phyloP scores from a whole-genome alignment of 805 yeast species.

The Grigorovia humatica region DNA sequence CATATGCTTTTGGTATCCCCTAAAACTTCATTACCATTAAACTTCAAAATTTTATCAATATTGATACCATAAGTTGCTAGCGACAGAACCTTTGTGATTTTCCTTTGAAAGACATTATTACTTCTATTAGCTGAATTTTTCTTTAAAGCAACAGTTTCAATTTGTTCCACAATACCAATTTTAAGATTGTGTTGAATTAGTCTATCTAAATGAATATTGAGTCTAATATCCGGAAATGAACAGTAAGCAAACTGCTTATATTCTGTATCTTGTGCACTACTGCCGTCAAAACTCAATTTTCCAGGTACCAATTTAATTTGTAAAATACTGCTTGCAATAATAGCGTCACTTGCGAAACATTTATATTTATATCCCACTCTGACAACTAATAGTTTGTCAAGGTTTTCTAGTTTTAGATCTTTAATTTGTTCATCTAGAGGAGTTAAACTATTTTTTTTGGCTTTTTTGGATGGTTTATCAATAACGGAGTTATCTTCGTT shows the following conservation, averaged over 20 bases:
- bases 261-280: conserved; percentile 38
- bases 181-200: conserved; percentile 62
- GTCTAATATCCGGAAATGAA: conserved; percentile 68
- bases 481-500: neutral
- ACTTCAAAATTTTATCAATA: conserved; percentile 35
- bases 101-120: conserved; percentile 51
- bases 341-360: conserved; percentile 80
- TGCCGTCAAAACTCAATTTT: conserved; percentile 41
- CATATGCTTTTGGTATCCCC: conserved; percentile 25
- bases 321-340: conserved; percentile 50
- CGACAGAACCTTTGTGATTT: conserved; percentile 64
- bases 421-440: conserved; percentile 76
- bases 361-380: conserved; percentile 91
- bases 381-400: conserved; percentile 64
- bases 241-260: conserved; percentile 67
- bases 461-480: neutral
- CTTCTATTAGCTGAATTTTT: conserved; percentile 38
- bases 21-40: conserved; percentile 27
- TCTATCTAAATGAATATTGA: conserved; percentile 68
- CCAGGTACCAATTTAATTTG: conserved; percentile 71
- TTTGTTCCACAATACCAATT: conserved; percentile 80
- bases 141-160: conserved; percentile 71
- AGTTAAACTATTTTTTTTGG: conserved; percentile 32
- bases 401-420: conserved; percentile 48
- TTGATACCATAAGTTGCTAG: conserved; percentile 58